Base-by-base conservation (phyloP, 2,329 filamentous ascomycete genomes). In the Botrytis pseudocinerea region DNA sequence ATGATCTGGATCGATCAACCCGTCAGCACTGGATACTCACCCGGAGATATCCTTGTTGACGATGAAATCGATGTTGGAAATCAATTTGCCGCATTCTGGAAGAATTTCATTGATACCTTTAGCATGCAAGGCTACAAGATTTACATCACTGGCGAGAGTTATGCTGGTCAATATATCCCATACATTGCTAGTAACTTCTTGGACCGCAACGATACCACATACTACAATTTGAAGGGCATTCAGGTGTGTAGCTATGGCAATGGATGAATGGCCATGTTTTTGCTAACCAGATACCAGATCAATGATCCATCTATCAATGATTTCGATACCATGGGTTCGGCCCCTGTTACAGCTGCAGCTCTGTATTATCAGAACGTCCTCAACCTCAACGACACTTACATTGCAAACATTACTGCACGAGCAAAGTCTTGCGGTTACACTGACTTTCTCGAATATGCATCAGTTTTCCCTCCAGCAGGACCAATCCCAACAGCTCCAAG, bases 131-230 rank as follows among this genome's bases (percentile, higher is more conserved):
- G 85, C 32, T 85, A 84, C 74, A 89, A 90, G 77, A 83, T 91
- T n/a, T 92, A 89, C 78, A 85, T 92, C 75, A 85, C 88, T 18
- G 90, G 90, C 14, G 90, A 91, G 80, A 86, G 83, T n/a, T 90
- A 88, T 78, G 89, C 86, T 9, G 88, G 88, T 76, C 82, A 79
- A 84, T 81, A 80, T 48, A 76, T 81, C 28, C 79, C 80, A 14
- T 80, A 80, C 28, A 80, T 92, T 83, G 83, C 90, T 72, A 85
- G 87, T 73, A 82, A 83, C 63, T 87, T 86, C 75, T 82, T 87
- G 73, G 81, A 81, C 44, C 74, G 70, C 22, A 77, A 90, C 28
- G 85, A 92, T 78, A 86, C 81, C 2, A 83, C 81, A 28, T 87
- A 89, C 80, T 91, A 88, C 79, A 86, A 91, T 76, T 81, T 91